Evolutionary conservation across 768 basidiomycete genomes (phyloP).

Genomic region (Rickenella mellea): DNA sequence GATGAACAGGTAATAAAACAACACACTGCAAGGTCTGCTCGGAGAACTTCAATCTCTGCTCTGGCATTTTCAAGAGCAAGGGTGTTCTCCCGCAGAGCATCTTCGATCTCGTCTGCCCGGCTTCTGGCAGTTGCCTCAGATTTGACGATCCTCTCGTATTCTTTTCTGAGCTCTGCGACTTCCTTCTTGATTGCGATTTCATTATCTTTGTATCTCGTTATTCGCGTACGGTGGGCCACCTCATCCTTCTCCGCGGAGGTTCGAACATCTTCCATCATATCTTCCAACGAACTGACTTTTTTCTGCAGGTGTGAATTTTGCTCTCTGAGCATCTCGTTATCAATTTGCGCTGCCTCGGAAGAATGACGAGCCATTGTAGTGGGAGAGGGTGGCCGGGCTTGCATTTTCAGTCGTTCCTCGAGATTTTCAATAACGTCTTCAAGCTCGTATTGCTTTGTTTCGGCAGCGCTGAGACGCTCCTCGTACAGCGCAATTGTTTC

Average conservation of each 20-base stretch:
- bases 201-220: constrained; percentile 63
- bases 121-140: constrained; percentile 52
- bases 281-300: constrained; percentile 69
- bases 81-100: constrained; percentile 80
- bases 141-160: constrained; percentile 53
- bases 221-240: constrained; percentile 43
- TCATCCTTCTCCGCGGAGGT: constrained; percentile 71
- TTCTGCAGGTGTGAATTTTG: constrained; percentile 84
- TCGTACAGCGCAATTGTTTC: constrained; percentile 95
- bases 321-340: constrained; percentile 86
- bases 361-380: constrained; percentile 28
- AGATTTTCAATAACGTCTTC: constrained; percentile 54
- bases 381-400: constrained; percentile 24
- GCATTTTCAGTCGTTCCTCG: constrained; percentile 37
- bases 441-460: constrained; percentile 67
- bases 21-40: constrained; percentile 70
- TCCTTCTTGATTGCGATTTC: constrained; percentile 68
- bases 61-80: constrained; percentile 82
- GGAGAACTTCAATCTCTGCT: constrained; percentile 76
- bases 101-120: constrained; percentile 79
- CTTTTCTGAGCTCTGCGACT: constrained; percentile 50
- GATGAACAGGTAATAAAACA: neutral
- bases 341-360: constrained; percentile 78
- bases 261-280: constrained; percentile 71
- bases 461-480: constrained; percentile 66